phyloP scores from a whole-genome alignment of 768 basidiomycete genomes.

The Trametes cingulata region DNA sequence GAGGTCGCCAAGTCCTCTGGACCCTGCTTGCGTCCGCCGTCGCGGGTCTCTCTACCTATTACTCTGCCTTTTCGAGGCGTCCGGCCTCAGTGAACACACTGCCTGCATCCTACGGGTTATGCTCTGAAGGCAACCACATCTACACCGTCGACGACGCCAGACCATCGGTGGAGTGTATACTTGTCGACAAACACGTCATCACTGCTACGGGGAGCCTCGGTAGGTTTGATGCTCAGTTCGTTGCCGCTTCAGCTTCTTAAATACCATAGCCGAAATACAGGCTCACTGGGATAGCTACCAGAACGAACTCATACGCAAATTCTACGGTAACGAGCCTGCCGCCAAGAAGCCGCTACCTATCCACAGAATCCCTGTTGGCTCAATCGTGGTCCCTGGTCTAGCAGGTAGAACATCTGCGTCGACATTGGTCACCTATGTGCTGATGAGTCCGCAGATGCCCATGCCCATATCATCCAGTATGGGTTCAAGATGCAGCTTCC shows the following conservation, averaged over 20 bases:
- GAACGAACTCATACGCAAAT: slow-evolving; percentile 28
- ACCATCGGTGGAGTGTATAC: slow-evolving; percentile 63
- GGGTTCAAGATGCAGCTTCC: slow-evolving; percentile 71
- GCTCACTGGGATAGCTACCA: slow-evolving; percentile 30
- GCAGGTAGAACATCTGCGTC: slow-evolving; percentile 46
- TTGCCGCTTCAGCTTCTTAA: not conserved
- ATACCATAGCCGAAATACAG: slow-evolving; percentile 22
- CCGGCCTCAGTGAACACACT: not conserved
- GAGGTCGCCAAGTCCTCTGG: slow-evolving; percentile 10
- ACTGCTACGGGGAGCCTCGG: slow-evolving; percentile 49
- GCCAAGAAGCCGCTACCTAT: slow-evolving; percentile 30
- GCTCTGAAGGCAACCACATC: slow-evolving; percentile 50
- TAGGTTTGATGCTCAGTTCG: slow-evolving; percentile 30
- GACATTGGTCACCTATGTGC: not conserved
- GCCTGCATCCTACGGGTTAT: slow-evolving; percentile 54
- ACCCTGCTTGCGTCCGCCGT: slow-evolving; percentile 19
- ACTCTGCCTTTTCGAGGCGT: slow-evolving; percentile 4
- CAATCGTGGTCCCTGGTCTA: slow-evolving; percentile 70
- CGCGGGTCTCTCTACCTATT: slow-evolving; percentile 20
- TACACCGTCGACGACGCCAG: slow-evolving; percentile 66
- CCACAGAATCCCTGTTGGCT: slow-evolving; percentile 30
- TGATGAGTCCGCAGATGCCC: slow-evolving; percentile 54
- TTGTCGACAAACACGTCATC: slow-evolving; percentile 51
- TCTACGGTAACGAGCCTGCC: slow-evolving; percentile 30
- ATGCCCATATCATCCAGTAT: slow-evolving; percentile 76